Percentiles rank a stretch among this genome's conserved stretches.
Conservation (phyloP, 108 stramenopile species). For the Pseudonitzschia multiseries region DNA sequence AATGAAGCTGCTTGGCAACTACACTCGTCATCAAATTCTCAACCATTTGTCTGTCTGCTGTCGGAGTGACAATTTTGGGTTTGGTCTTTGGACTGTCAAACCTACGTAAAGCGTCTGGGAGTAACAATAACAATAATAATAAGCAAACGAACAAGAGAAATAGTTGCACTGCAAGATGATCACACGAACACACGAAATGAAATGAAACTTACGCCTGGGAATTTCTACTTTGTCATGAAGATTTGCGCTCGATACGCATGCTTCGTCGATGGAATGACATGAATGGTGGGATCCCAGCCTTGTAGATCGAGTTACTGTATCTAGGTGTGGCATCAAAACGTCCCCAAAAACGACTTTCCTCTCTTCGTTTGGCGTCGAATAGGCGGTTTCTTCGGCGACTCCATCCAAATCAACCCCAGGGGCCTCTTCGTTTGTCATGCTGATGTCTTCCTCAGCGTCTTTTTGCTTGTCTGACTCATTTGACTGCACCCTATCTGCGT, state of each 20-base stretch:
- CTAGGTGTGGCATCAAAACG: neutral
- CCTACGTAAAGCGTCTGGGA: constrained; percentile 36
- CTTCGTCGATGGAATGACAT: neutral
- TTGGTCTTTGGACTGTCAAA: constrained; percentile 31
- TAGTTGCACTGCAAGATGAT: neutral
- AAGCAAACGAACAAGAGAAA: neutral
- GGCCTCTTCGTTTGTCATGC: neutral
- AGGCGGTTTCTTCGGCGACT: neutral
- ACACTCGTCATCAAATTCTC: constrained; percentile 40
- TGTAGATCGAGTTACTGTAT: neutral
- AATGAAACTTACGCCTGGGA: constrained; percentile 25
- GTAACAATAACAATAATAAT: neutral
- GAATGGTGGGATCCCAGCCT: constrained; percentile 4
- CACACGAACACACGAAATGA: too few relatives aligned
- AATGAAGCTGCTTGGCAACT: constrained; percentile 32
- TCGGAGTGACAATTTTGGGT: constrained; percentile 27
- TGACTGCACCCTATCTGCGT: neutral
- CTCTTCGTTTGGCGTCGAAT: neutral
- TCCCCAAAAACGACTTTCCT: neutral
- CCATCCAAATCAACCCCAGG: neutral
- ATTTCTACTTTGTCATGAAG: neutral
- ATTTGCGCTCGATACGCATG: neutral
- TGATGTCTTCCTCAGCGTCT: neutral
- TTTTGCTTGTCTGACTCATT: neutral
- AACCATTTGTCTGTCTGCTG: constrained; percentile 31